Evolutionary conservation across 805 yeast genomes (phyloP).

Genomic region (Komagataella populi): DNA sequence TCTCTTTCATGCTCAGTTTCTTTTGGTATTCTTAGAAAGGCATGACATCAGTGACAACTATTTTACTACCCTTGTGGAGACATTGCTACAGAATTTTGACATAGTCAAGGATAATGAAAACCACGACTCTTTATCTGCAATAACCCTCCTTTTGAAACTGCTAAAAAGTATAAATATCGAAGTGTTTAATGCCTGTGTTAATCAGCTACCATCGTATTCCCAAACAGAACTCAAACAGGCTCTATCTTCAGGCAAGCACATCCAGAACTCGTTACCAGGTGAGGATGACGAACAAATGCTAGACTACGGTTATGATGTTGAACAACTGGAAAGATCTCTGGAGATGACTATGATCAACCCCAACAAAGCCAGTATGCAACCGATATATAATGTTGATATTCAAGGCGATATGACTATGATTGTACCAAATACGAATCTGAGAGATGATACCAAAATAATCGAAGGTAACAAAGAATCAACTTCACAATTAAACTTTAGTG

Average conservation of each 20-base stretch:
- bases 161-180: not conserved
- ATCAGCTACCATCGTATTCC: not conserved
- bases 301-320: not conserved
- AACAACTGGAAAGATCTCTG: not conserved
- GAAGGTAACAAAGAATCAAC: not conserved
- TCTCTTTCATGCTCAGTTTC: conserved; percentile 8
- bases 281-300: not conserved
- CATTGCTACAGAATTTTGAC: conserved; percentile 11
- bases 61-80: conserved; percentile 10
- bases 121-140: not conserved
- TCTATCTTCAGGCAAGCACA: not conserved
- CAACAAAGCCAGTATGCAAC: not conserved
- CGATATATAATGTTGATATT: not conserved
- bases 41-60: conserved; percentile 8
- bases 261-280: not conserved
- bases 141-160: not conserved
- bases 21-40: conserved; percentile 2
- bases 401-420: conserved; percentile 19
- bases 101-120: conserved; percentile 1
- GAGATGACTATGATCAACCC: conserved; percentile 7
- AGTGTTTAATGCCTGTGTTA: not conserved
- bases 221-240: not conserved
- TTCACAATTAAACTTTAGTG: not conserved
- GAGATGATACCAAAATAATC: conserved; percentile 1
- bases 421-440: conserved; percentile 13